A percentile compares a stretch with the other conserved stretches of the same genome.
Evolutionary conservation across 352 stramenopile genomes (phyloP).

Genomic region (Blastocystis sp.): DNA sequence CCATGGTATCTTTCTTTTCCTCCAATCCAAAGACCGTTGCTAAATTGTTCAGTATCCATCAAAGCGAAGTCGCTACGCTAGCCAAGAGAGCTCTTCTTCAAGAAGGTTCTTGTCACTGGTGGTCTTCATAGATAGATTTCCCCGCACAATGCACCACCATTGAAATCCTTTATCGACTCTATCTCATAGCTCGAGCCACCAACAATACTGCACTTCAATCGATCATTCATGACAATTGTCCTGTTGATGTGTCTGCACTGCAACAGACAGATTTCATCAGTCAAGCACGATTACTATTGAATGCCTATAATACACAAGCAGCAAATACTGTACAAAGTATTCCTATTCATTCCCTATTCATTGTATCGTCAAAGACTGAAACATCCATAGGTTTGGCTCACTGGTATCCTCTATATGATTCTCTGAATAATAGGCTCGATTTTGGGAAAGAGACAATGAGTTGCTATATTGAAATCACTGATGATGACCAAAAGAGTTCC

Average conservation of each 20-base stretch:
- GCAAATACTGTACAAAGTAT: background rate
- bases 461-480: conserved; percentile 16
- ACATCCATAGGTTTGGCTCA: background rate
- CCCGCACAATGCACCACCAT: conserved; percentile 30
- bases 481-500: background rate
- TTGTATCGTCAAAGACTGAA: conserved; percentile 26
- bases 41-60: conserved; percentile 25
- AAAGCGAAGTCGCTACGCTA: background rate
- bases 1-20: conserved; percentile 2
- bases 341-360: background rate
- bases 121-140: conserved; percentile 4
- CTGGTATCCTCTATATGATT: background rate
- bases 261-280: conserved; percentile 12
- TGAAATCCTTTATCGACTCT: conserved; percentile 40
- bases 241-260: conserved; percentile 5
- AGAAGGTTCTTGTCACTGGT: background rate
- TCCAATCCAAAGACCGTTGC: conserved; percentile 26
- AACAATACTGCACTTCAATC: background rate
- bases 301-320: conserved; percentile 10
- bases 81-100: background rate
- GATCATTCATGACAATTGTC: background rate
- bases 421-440: conserved; percentile 23
- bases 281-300: background rate
- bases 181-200: background rate
- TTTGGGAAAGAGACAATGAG: conserved; percentile 35